These are phyloP conservation scores for Tilletia walkeri DNA, from an alignment of 1,284 basidiomycete genomes.

Conservation along the genomic window DNA sequence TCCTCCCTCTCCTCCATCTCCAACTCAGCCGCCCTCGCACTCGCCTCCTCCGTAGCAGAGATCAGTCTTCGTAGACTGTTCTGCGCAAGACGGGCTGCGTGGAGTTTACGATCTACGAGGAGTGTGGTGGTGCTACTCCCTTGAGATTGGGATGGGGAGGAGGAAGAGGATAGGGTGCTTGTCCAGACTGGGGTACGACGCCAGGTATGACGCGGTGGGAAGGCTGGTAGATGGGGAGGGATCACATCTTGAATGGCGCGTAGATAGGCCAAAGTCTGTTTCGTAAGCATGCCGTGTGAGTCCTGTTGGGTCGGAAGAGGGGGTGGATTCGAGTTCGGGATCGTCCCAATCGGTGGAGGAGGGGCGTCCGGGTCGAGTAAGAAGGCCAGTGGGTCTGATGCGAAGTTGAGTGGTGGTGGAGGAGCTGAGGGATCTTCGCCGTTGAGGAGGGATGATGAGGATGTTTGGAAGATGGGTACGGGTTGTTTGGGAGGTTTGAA, in stretches of 20 bases:
- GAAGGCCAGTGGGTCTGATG: background rate
- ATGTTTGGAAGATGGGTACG: background rate
- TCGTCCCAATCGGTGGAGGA: background rate
- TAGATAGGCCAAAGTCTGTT: background rate
- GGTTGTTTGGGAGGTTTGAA: slow-evolving; percentile 16
- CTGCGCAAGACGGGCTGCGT: slow-evolving; percentile 13
- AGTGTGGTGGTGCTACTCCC: background rate
- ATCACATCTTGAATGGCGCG: slow-evolving; percentile 3
- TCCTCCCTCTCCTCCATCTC: background rate
- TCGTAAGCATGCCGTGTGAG: background rate
- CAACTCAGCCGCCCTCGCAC: slow-evolving; percentile 2
- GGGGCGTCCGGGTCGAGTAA: slow-evolving; percentile 5
- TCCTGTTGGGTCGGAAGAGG: background rate
- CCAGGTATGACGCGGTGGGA: slow-evolving; percentile 8
- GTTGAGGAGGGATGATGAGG: background rate
- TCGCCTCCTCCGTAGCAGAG: slow-evolving; percentile 15
- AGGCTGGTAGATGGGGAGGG: slow-evolving; percentile 1
- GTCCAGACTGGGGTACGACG: background rate
- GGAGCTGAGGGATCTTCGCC: background rate
- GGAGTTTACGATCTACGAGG: slow-evolving; percentile 6
- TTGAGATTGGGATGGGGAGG: background rate
- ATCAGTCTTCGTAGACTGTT: slow-evolving; percentile 4
- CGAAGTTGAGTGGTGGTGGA: too few relatives aligned
- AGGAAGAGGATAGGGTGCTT: background rate
- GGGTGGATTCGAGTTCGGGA: background rate